phyloP scores from a whole-genome alignment of 768 basidiomycete genomes.

The Auricularia auricula-judae region DNA sequence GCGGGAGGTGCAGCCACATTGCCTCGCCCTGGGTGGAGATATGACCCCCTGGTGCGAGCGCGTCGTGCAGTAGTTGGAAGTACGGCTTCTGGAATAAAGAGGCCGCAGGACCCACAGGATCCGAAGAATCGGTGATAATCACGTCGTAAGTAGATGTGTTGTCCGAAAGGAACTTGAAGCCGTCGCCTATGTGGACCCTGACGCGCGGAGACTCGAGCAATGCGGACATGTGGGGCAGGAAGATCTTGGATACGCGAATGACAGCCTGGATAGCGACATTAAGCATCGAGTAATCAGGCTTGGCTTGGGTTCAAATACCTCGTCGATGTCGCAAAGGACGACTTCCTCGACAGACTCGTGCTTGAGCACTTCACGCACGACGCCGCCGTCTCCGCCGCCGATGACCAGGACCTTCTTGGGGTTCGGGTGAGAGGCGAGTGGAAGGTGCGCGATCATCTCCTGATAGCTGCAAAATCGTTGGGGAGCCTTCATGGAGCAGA shows the following conservation, averaged over 20 bases:
- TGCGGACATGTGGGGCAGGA: conserved; percentile 86
- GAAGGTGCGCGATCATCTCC: conserved; percentile 97
- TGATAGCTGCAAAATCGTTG: conserved; percentile 55
- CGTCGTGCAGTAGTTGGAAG: conserved; percentile 88
- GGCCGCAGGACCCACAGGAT: conserved; percentile 92
- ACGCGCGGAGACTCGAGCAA: conserved; percentile 75
- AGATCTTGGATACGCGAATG: conserved; percentile 85
- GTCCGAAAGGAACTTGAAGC: conserved; percentile 91
- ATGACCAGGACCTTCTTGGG: conserved; percentile 94
- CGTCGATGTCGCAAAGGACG: conserved; percentile 95
- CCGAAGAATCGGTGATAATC: conserved; percentile 97
- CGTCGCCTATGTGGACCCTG: conserved; percentile 80
- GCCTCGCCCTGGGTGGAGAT: conserved; percentile 96
- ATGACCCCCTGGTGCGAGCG: conserved; percentile 78
- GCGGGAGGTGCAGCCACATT: conserved; percentile 84
- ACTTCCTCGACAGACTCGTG: conserved; percentile 84
- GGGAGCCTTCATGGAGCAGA: background rate
- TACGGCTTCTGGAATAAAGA: conserved; percentile 94
- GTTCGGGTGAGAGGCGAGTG: conserved; percentile 92
- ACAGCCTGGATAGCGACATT: conserved; percentile 51
- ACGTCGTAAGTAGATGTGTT: conserved; percentile 86
- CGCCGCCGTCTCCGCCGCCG: conserved; percentile 96
- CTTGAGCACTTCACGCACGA: conserved; percentile 94
- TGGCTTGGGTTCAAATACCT: conserved; percentile 33
- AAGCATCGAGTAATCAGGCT: background rate